A percentile compares a stretch with the other conserved stretches of the same genome.
Evolutionary conservation across 2,329 filamentous ascomycete genomes (phyloP).

Genomic region (Orbilia ellipsospora): DNA sequence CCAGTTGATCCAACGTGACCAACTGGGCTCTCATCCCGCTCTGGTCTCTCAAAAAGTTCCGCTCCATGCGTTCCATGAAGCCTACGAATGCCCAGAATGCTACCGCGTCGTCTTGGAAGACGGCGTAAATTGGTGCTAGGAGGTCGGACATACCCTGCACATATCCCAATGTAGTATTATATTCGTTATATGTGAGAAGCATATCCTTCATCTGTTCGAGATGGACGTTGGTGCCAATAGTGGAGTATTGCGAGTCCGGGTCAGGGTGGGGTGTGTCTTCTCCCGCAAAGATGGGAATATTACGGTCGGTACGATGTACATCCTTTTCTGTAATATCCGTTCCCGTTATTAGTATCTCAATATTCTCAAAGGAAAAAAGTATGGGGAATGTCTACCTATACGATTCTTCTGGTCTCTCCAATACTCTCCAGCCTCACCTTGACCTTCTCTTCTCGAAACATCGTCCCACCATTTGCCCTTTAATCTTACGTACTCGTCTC

Average conservation of each 20-base stretch:
- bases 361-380: constrained; percentile 3
- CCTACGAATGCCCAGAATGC: constrained; percentile 96
- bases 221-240: constrained; percentile 93
- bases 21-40: constrained; percentile 95
- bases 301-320: constrained; percentile 95
- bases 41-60: constrained; percentile 95
- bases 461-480: constrained; percentile 99
- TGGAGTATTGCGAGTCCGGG: constrained; percentile 92
- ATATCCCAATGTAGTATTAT: constrained; percentile 93
- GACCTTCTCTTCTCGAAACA: constrained; percentile 70
- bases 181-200: constrained; percentile 98
- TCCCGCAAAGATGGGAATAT: constrained; percentile 92
- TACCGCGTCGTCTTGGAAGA: constrained; percentile 95
- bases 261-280: constrained; percentile 98
- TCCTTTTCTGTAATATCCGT: constrained; percentile 80
- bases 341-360: constrained; percentile 16
- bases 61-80: constrained; percentile 98
- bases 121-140: constrained; percentile 92
- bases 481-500: constrained; percentile 92
- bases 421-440: constrained; percentile 87
- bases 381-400: constrained; percentile 76
- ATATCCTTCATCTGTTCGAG: constrained; percentile 99
- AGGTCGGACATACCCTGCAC: constrained; percentile 99
- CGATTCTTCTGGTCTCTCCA: constrained; percentile 94
- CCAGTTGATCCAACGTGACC: constrained; percentile 88